phyloP scores from a whole-genome alignment of 1,284 basidiomycete species.

The Tylopilus orsonianus region DNA sequence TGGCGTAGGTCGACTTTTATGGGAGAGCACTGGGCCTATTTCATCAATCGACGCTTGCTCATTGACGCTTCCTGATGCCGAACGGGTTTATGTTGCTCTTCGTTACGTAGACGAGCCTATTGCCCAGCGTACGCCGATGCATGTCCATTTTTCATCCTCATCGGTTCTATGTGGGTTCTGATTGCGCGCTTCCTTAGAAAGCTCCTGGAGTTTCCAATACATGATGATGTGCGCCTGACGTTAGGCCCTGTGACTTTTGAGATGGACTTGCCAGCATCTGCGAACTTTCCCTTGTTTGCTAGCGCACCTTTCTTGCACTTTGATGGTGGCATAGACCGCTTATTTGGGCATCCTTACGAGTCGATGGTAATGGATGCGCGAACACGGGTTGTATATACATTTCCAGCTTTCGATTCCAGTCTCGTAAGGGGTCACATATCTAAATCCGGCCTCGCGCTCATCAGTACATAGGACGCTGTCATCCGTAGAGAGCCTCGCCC shows the following conservation, averaged over 20 bases:
- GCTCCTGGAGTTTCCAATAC: slow-evolving; percentile 23
- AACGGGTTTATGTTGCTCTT: slow-evolving; percentile 23
- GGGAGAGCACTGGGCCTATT: slow-evolving; percentile 15
- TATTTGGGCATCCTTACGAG: slow-evolving; percentile 10
- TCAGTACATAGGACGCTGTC: slow-evolving; percentile 2
- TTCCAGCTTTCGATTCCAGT: slow-evolving; percentile 15
- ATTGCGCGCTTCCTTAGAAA: slow-evolving; percentile 15
- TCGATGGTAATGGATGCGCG: slow-evolving; percentile 22
- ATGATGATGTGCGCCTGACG: slow-evolving; percentile 13
- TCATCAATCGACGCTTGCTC: slow-evolving; percentile 24
- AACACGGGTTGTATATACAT: slow-evolving; percentile 19
- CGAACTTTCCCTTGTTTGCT: slow-evolving; percentile 21
- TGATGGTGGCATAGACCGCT: slow-evolving; percentile 17
- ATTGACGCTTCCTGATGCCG: slow-evolving; percentile 17
- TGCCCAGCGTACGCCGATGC: slow-evolving; percentile 21
- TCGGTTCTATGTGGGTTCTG: not conserved
- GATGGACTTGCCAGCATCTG: slow-evolving; percentile 19
- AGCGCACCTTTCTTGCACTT: slow-evolving; percentile 19
- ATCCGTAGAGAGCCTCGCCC: not conserved
- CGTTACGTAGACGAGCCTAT: slow-evolving; percentile 21
- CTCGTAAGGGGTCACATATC: slow-evolving; percentile 15
- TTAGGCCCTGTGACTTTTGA: slow-evolving; percentile 19
- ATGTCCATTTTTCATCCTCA: slow-evolving; percentile 6
- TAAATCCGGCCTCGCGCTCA: not conserved
- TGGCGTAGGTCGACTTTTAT: slow-evolving; percentile 22